Percentiles rank a stretch among this genome's conserved stretches.
These are phyloP conservation scores for Tylopilus vinaceipallidus DNA, from an alignment of 768 basidiomycete species.

Conservation along the genomic window DNA sequence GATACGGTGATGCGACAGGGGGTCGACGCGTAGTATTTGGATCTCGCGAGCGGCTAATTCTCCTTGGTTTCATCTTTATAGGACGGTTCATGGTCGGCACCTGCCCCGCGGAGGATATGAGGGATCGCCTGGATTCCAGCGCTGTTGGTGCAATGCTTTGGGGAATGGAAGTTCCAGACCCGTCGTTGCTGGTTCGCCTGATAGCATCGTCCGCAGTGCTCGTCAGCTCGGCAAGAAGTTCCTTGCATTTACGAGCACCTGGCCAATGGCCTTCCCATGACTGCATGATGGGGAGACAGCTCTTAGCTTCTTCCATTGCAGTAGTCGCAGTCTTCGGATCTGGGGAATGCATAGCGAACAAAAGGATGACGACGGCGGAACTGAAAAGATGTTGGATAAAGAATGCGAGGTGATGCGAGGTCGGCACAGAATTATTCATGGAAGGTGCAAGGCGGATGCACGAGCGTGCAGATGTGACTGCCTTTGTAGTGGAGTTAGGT, in stretches of 20 bases:
- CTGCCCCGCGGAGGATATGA: constrained; percentile 40
- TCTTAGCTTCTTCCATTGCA: constrained; percentile 82
- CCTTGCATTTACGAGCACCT: constrained; percentile 84
- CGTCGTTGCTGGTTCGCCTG: constrained; percentile 25
- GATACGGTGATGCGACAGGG: constrained; percentile 61
- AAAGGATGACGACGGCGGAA: constrained; percentile 79
- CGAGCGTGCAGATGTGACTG: constrained; percentile 79
- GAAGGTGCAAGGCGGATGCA: constrained; percentile 84
- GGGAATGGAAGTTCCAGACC: constrained; percentile 23
- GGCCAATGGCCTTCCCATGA: constrained; percentile 88
- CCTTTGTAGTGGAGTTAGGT: constrained; percentile 74
- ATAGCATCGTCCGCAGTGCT: constrained; percentile 72
- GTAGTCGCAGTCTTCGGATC: constrained; percentile 62
- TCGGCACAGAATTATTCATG: constrained; percentile 78
- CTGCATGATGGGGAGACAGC: constrained; percentile 66
- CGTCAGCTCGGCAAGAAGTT: constrained; percentile 67
- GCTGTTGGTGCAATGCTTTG: constrained; percentile 33
- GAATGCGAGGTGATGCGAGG: constrained; percentile 84
- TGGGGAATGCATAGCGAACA: constrained; percentile 82
- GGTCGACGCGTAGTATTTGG: constrained; percentile 51
- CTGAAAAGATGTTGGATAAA: constrained; percentile 90
- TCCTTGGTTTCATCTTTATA: constrained; percentile 48
- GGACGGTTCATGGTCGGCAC: constrained; percentile 47
- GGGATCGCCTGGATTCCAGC: constrained; percentile 55
- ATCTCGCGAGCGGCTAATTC: constrained; percentile 60